Evolutionary conservation across 2,329 filamentous ascomycete genomes (phyloP), one percentile per base, ranked within the genome.

Genomic region (Aspergillus hortae): DNA sequence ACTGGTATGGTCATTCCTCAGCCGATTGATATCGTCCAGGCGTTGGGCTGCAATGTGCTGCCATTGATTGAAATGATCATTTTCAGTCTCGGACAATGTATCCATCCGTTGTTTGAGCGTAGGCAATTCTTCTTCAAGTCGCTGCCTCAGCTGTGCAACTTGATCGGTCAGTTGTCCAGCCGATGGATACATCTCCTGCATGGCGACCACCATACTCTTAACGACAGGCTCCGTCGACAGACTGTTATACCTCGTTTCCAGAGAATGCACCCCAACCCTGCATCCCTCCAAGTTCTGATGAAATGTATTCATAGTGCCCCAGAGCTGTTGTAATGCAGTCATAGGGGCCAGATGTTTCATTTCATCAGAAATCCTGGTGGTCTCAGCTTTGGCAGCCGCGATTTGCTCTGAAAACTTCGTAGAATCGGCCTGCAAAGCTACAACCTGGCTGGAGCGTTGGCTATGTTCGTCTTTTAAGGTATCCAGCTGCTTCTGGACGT

Each of bases 161-260:
- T 62, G 59, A 6, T 64, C 56, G 7, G 60, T 45, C 19, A 65
- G 33, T 9, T 59, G 57, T 32, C 55, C 56, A 38, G 65, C 49
- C n/a, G 61, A 62, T 1, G 71, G 71, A 35, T 70, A 71, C 60
- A 70, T 64, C 46, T 70, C 64, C 32, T 66, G 64, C 56, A 74
- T 66, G 2, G 62, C 61, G 17, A 49, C 56, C 19, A 70, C 46
- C 59, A 74, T 71, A 12, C 64, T 57, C n/a, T 61, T 63, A 2
- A 68, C 66, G 15, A 77, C 46, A 3, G 65, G 58, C 10, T 69
- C 67, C 0, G 72, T 73, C 15, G 63, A 63, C 6, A 85, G 63
- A 56, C 79, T 81, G 50, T 75, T 76, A 53, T 75, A 82, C 54
- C 79, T 80, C 0, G 54, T 50, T 58, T 80, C 74, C 6, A 85